phyloP scores from a whole-genome alignment of 345 rosid genomes.

The Passiflora organensis region DNA sequence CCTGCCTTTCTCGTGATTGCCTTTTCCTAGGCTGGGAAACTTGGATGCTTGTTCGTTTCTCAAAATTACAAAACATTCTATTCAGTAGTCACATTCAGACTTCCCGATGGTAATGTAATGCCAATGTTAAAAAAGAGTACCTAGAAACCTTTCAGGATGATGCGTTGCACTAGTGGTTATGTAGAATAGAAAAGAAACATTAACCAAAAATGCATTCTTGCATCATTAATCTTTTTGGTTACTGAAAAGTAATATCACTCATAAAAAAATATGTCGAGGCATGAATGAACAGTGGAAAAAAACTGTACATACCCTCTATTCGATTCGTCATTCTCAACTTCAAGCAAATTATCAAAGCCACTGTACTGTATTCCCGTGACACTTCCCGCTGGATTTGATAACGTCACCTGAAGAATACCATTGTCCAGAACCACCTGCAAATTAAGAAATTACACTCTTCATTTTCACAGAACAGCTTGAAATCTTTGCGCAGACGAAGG shows the following conservation, averaged over 20 bases:
- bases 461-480: background rate
- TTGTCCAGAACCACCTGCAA: slow-evolving; percentile 20
- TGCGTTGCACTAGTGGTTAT: background rate
- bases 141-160: no score
- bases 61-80: no score
- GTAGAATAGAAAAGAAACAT: background rate
- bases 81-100: background rate
- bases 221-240: background rate
- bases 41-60: background rate
- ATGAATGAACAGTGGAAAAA: no score
- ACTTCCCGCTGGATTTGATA: slow-evolving; percentile 13
- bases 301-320: slow-evolving; percentile 15
- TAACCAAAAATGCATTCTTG: background rate
- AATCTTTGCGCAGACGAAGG: background rate
- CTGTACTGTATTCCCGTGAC: slow-evolving; percentile 20
- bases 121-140: background rate
- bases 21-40: background rate
- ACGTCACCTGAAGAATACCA: slow-evolving; percentile 13
- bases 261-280: background rate
- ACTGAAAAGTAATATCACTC: no score
- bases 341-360: slow-evolving; percentile 21
- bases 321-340: slow-evolving; percentile 2
- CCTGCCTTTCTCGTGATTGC: no score
- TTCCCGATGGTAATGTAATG: background rate
- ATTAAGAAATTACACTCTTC: background rate